These are phyloP conservation scores for Boletus rubroflammeus DNA, from an alignment of 768 basidiomycete genomes.

Conservation along the genomic window DNA sequence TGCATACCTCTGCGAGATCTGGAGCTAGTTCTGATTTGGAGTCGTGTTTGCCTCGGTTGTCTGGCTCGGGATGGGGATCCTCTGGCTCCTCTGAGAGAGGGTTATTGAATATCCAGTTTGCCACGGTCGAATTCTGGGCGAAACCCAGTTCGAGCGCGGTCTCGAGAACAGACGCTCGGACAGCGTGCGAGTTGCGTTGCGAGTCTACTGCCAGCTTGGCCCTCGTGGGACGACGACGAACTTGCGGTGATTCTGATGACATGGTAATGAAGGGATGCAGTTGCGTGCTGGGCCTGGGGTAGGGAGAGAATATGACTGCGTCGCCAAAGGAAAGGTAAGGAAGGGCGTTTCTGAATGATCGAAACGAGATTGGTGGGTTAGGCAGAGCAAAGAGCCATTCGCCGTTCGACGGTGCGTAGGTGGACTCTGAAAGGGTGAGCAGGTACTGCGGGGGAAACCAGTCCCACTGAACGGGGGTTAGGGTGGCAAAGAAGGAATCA, in stretches of 20 bases:
- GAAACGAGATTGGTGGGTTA: slow-evolving; percentile 7
- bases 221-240: slow-evolving; percentile 30
- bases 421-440: slow-evolving; percentile 2
- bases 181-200: slow-evolving; percentile 50
- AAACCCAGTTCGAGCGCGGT: slow-evolving; percentile 68
- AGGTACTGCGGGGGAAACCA: slow-evolving; percentile 12
- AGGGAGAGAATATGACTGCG: not conserved
- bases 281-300: slow-evolving; percentile 1
- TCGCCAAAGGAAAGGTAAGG: not conserved
- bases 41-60: not conserved
- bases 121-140: slow-evolving; percentile 53
- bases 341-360: slow-evolving; percentile 11
- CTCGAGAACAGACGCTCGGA: slow-evolving; percentile 73
- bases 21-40: slow-evolving; percentile 10
- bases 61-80: slow-evolving; percentile 24
- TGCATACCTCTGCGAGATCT: slow-evolving; percentile 31
- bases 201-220: slow-evolving; percentile 6
- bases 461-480: slow-evolving; percentile 11
- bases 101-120: slow-evolving; percentile 72
- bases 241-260: slow-evolving; percentile 17
- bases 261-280: slow-evolving; percentile 17
- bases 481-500: not conserved
- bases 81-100: slow-evolving; percentile 56
- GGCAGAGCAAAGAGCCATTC: slow-evolving; percentile 21
- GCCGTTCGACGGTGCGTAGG: slow-evolving; percentile 11